phyloP scores from a whole-genome alignment of 2,329 filamentous ascomycete species.

The Alternaria burnsii region DNA sequence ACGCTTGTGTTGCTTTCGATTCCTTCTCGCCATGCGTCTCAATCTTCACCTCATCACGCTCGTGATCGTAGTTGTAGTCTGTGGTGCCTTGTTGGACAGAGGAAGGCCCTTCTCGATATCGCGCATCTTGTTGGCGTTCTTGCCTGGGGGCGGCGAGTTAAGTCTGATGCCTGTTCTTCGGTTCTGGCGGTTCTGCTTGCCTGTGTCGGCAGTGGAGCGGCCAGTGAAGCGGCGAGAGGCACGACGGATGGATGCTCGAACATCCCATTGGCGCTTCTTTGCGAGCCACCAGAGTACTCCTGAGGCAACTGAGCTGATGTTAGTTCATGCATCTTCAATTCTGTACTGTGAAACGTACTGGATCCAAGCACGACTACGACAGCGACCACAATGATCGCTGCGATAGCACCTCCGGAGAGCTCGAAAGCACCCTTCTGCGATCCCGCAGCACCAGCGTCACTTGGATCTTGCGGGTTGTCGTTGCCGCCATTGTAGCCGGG shows the following conservation, averaged over 20 bases:
- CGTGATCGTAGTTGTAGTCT: slow-evolving; percentile 47
- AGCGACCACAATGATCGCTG: slow-evolving; percentile 78
- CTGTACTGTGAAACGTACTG: slow-evolving; percentile 60
- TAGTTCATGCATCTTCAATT: slow-evolving; percentile 10
- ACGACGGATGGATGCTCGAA: slow-evolving; percentile 74
- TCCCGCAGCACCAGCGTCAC: slow-evolving; percentile 70
- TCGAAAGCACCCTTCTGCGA: slow-evolving; percentile 66
- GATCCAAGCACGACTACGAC: slow-evolving; percentile 69
- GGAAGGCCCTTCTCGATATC: slow-evolving; percentile 49
- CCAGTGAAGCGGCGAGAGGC: slow-evolving; percentile 63
- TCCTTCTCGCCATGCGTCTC: not conserved
- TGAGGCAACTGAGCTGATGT: slow-evolving; percentile 62
- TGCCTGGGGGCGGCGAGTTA: slow-evolving; percentile 44
- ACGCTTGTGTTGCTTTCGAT: not conserved
- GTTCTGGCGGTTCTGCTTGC: slow-evolving; percentile 44
- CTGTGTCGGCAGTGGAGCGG: slow-evolving; percentile 39
- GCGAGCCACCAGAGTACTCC: slow-evolving; percentile 78
- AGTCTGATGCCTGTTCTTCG: slow-evolving; percentile 48
- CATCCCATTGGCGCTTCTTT: slow-evolving; percentile 85
- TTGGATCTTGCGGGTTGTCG: slow-evolving; percentile 47
- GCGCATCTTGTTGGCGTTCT: slow-evolving; percentile 26
- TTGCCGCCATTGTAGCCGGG: slow-evolving; percentile 49
- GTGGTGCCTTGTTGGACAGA: slow-evolving; percentile 31
- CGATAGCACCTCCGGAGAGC: slow-evolving; percentile 73
- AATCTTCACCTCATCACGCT: slow-evolving; percentile 32